These are phyloP conservation scores for Ophiobolus disseminans DNA, from an alignment of 2,329 filamentous ascomycete species.

Conservation along the genomic window DNA sequence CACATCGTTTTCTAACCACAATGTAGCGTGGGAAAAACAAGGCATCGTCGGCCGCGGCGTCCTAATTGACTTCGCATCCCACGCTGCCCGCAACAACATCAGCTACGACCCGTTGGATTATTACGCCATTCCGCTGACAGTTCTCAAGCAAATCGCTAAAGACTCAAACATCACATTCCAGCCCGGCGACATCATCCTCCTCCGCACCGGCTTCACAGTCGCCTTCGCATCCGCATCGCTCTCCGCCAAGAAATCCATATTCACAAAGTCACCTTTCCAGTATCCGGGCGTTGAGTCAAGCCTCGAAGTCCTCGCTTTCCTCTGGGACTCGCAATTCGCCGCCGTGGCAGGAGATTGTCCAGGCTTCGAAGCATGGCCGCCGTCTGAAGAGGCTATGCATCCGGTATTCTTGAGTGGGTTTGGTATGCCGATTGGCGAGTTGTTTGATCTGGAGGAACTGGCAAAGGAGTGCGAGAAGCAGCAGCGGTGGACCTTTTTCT, in stretches of 20 bases:
- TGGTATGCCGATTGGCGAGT: conserved; percentile 55
- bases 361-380: conserved; percentile 43
- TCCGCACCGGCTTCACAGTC: conserved; percentile 24
- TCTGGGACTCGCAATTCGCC: conserved; percentile 40
- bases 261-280: conserved; percentile 25
- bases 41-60: conserved; percentile 33
- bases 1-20: conserved; percentile 1
- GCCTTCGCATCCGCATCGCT: conserved; percentile 23
- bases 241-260: conserved; percentile 22
- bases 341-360: conserved; percentile 45
- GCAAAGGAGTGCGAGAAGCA: conserved; percentile 46
- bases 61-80: conserved; percentile 29
- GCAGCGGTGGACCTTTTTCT: conserved; percentile 51
- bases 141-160: conserved; percentile 21
- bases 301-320: conserved; percentile 23
- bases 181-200: conserved; percentile 29
- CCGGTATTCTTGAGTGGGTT: conserved; percentile 46
- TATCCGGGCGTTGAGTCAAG: conserved; percentile 27
- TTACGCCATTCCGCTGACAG: conserved; percentile 20
- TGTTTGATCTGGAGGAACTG: conserved; percentile 55
- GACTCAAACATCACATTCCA: conserved; percentile 26
- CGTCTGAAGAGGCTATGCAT: conserved; percentile 40
- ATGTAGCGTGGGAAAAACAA: conserved; percentile 27
- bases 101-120: conserved; percentile 24
- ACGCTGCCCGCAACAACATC: conserved; percentile 23